A percentile compares a stretch with the other conserved stretches of the same genome.
Conservation (phyloP, 192 early-diverging fungal genomes). For the Geranomyces michiganensis region DNA sequence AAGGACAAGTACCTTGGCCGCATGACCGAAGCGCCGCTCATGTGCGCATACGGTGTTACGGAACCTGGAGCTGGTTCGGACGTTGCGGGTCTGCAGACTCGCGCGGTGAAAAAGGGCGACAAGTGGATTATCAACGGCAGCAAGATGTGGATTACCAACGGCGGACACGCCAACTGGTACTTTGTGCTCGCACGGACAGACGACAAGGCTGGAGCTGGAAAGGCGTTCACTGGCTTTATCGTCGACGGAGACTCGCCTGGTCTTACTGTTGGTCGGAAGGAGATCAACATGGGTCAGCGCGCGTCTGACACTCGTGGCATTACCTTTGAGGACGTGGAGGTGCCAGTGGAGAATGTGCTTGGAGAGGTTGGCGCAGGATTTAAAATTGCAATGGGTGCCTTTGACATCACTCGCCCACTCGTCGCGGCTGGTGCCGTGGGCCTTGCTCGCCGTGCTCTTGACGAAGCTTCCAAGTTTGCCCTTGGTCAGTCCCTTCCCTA, state of each 20-base stretch:
- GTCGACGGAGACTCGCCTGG: slow-evolving; percentile 89
- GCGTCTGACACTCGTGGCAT: slow-evolving; percentile 90
- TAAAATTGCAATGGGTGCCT: slow-evolving; percentile 96
- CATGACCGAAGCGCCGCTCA: slow-evolving; percentile 94
- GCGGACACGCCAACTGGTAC: slow-evolving; percentile 96
- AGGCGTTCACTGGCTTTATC: slow-evolving; percentile 95
- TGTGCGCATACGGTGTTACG: slow-evolving; percentile 89
- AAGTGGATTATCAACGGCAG: slow-evolving; percentile 86
- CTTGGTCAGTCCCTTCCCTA: slow-evolving; percentile 44
- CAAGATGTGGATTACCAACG: slow-evolving; percentile 99
- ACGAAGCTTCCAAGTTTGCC: slow-evolving; percentile 88
- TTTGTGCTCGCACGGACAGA: slow-evolving; percentile 93
- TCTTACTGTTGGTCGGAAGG: slow-evolving; percentile 90
- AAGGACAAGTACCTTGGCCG: slow-evolving; percentile 97
- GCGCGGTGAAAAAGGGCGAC: slow-evolving; percentile 84
- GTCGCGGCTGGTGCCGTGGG: slow-evolving; percentile 89
- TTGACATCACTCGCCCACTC: slow-evolving; percentile 90
- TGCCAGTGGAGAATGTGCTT: slow-evolving; percentile 77
- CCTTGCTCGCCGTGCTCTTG: slow-evolving; percentile 88
- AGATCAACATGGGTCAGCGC: slow-evolving; percentile 97
- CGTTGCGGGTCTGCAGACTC: slow-evolving; percentile 72
- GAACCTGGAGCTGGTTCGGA: slow-evolving; percentile 66
- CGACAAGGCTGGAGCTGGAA: slow-evolving; percentile 70
- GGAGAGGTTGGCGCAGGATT: slow-evolving; percentile 90
- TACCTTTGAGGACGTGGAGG: slow-evolving; percentile 85